These are phyloP conservation scores for Begonia fuchsioides DNA, from an alignment of 306 rosid species.

Conservation along the genomic window DNA sequence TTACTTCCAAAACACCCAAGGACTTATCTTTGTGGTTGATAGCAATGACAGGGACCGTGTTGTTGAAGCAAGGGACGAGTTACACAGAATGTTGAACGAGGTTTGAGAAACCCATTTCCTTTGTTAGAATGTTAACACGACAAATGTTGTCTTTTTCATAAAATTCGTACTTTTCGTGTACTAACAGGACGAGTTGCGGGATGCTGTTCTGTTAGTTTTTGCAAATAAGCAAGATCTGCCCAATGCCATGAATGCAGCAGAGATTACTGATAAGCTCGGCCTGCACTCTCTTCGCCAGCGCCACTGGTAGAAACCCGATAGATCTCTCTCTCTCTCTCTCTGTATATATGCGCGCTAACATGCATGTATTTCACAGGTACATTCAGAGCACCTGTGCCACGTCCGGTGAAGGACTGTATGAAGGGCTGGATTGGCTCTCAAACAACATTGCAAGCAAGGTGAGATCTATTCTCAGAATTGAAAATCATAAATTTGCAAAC, in stretches of 20 bases:
- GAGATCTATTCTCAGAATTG: not conserved
- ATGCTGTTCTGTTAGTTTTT: conserved; percentile 76
- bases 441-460: conserved; percentile 7
- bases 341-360: conserved; percentile 1
- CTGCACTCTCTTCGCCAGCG: conserved; percentile 87
- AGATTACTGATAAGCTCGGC: conserved; percentile 75
- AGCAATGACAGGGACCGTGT: conserved; percentile 80
- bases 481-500: not conserved
- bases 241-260: conserved; percentile 91
- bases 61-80: conserved; percentile 79
- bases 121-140: not conserved
- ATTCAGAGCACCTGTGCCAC: conserved; percentile 89
- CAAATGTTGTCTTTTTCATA: not conserved
- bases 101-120: conserved; percentile 14
- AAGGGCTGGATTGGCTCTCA: conserved; percentile 84
- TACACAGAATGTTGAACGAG: conserved; percentile 83
- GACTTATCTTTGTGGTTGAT: conserved; percentile 74
- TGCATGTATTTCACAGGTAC: conserved; percentile 31
- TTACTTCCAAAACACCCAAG: conserved; percentile 80
- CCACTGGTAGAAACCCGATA: conserved; percentile 40
- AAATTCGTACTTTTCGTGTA: conserved; percentile 4
- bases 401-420: conserved; percentile 80
- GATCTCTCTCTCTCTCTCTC: not conserved
- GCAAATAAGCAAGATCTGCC: conserved; percentile 94
- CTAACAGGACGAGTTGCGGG: conserved; percentile 75